Evolutionary conservation across 2,329 filamentous ascomycete genomes (phyloP), one percentile per base, ranked within the genome.

Genomic region (Beauveria brongniartii): DNA sequence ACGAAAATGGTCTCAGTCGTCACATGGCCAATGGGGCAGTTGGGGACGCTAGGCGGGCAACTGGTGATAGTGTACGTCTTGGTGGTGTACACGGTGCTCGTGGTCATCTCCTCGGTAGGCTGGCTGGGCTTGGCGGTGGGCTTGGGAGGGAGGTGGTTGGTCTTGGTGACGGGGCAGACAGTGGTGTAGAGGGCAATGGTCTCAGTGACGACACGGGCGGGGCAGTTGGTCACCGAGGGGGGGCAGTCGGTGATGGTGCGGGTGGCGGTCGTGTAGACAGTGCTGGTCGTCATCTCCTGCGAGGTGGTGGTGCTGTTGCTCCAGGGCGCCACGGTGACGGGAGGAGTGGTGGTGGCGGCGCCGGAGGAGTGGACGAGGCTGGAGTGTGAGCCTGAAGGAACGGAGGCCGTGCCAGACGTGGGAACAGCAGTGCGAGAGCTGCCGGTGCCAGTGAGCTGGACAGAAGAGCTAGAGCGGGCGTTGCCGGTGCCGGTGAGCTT

Each of bases 211-310:
- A 65, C 63, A 14, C 61, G 57, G 16, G 56, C 56, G 37, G 63
- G 64, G 61, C 64, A 66, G 58, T 63, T 57, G 30, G 62, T 63
- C 54, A 64, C 59, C 9, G 48, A 59, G 7, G 64, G 63, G 26
- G 63, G 57, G 43, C 64, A 65, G 26, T 61, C 63, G 14, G 62
- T 65, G 28, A 65, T 55, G 26, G 64, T 65, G 58, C 63, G 63
- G 30, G 61, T 62, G 44, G 40, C 61, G 37, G 64, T 65, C 16
- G 59, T 58, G 47, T 48, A 63, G 22, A 64, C 58, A 41, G 60
- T 64, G 55, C 58, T 64, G 61, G 64, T 65, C 26, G 62, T 64
- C 59, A 61, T 61, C 37, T 55, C 43, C 30, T 55, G 52, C 12
- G 41, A 48, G 7, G 54, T 40, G 26, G 58, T 60, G 28, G 58